These are phyloP conservation scores for Edaphochlamys debaryana DNA, from an alignment of 139 green algal genomes.

Conservation along the genomic window DNA sequence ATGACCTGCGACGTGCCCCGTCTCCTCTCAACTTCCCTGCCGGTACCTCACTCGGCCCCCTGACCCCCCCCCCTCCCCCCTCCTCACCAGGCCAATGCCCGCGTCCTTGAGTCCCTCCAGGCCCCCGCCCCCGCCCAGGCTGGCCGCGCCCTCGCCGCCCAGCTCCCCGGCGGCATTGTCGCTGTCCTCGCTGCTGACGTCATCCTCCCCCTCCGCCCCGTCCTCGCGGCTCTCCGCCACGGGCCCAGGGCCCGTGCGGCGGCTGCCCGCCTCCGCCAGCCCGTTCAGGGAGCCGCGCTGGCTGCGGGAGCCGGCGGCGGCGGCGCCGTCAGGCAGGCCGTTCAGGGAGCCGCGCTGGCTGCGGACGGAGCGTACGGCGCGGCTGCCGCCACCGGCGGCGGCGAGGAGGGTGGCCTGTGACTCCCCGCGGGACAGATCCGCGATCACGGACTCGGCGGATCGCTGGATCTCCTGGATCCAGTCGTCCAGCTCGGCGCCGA, in stretches of 20 bases:
- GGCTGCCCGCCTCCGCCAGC: not conserved
- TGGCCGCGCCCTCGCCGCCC: not conserved
- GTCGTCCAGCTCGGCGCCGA: not conserved
- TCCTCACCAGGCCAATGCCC: not conserved
- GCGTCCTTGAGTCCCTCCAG: slow-evolving; percentile 1
- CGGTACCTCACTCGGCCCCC: too few species aligned
- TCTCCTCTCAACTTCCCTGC: too few species aligned
- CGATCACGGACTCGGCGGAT: not conserved
- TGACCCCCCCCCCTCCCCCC: not conserved
- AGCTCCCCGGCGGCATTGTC: not conserved
- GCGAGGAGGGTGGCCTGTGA: not conserved
- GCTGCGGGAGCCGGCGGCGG: too few species aligned
- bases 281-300: not conserved
- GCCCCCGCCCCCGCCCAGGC: not conserved
- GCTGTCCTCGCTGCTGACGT: not conserved
- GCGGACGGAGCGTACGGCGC: not conserved
- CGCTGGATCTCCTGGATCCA: not conserved
- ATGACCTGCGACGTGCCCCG: too few species aligned
- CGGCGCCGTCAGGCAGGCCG: too few species aligned
- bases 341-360: not conserved
- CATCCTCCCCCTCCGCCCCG: not conserved
- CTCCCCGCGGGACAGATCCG: not conserved
- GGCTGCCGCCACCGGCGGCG: not conserved
- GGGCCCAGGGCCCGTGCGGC: not conserved
- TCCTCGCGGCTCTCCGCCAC: slow-evolving; percentile 4